Evolutionary conservation across 192 early-diverging fungal species (phyloP).

Genomic region (Coemansia sp.): DNA sequence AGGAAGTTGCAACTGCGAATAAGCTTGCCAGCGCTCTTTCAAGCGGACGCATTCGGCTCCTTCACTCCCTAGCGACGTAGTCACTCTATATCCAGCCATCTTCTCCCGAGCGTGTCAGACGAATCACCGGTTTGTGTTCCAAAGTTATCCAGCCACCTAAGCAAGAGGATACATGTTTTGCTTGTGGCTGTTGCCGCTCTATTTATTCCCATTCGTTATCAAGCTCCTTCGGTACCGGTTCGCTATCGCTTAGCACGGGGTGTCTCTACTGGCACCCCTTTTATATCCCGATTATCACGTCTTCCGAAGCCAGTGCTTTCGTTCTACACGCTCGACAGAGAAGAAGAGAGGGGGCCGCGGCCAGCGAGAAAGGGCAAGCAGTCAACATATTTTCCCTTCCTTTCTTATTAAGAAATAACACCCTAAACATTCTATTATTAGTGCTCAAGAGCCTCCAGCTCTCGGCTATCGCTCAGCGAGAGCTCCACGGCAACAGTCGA

Average conservation of each 20-base stretch:
- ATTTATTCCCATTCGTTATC: not conserved
- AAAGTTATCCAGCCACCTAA: not conserved
- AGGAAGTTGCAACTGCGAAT: not conserved
- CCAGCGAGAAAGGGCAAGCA: conserved; percentile 1
- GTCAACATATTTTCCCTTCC: not conserved
- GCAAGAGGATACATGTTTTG: not conserved
- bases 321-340: not conserved
- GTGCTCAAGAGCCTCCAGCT: not conserved
- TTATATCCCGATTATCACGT: not conserved
- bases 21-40: not conserved
- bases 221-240: not conserved
- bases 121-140: not conserved
- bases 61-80: not conserved
- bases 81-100: not conserved
- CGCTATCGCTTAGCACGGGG: not conserved
- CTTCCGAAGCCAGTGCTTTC: not conserved
- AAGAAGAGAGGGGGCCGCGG: not conserved
- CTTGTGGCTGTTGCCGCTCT: not conserved
- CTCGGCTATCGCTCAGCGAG: conserved; percentile 6
- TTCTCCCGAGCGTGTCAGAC: not conserved
- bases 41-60: not conserved
- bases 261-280: no score
- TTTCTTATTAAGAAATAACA: not conserved
- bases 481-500: conserved; percentile 27
- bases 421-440: no score